Conservation (phyloP, 2,329 filamentous ascomycete genomes). For the Xylariomycetidae sp. region DNA sequence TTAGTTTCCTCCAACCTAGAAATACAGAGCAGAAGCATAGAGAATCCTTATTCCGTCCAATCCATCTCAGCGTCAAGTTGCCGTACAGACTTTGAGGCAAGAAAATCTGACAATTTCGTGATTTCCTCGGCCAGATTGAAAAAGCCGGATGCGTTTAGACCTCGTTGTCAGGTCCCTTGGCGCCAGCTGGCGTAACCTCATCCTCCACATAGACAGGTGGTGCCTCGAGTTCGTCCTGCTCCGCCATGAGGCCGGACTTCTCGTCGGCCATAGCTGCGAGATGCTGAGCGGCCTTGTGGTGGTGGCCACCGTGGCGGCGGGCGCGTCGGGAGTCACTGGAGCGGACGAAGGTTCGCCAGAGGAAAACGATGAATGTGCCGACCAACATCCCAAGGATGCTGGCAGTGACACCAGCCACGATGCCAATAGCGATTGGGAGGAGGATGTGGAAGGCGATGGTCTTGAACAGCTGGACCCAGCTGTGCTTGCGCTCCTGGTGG, state of each 20-base stretch:
- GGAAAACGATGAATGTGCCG: constrained; percentile 55
- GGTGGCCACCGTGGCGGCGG: constrained; percentile 25
- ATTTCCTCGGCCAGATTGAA: background rate
- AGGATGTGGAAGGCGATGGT: constrained; percentile 59
- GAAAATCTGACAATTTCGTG: background rate
- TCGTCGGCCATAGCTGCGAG: constrained; percentile 40
- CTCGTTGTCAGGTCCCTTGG: constrained; percentile 24
- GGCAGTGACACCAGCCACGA: constrained; percentile 63
- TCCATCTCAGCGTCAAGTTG: too few species aligned
- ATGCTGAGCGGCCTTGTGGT: constrained; percentile 30
- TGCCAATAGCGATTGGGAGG: constrained; percentile 63
- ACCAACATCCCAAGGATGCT: constrained; percentile 64
- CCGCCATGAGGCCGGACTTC: constrained; percentile 45
- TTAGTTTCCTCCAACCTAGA: background rate
- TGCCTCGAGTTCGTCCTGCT: constrained; percentile 27
- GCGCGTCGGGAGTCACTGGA: constrained; percentile 32
- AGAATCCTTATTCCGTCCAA: background rate
- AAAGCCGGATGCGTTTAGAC: constrained; percentile 15
- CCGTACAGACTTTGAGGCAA: background rate
- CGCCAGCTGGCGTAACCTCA: constrained; percentile 14
- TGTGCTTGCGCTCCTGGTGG: constrained; percentile 22
- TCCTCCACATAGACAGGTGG: constrained; percentile 25
- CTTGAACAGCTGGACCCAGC: constrained; percentile 45
- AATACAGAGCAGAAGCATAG: background rate
- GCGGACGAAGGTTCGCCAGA: constrained; percentile 53